Base-by-base conservation (phyloP, 176 grass and related monocot genomes). In the Oryza nivara region DNA sequence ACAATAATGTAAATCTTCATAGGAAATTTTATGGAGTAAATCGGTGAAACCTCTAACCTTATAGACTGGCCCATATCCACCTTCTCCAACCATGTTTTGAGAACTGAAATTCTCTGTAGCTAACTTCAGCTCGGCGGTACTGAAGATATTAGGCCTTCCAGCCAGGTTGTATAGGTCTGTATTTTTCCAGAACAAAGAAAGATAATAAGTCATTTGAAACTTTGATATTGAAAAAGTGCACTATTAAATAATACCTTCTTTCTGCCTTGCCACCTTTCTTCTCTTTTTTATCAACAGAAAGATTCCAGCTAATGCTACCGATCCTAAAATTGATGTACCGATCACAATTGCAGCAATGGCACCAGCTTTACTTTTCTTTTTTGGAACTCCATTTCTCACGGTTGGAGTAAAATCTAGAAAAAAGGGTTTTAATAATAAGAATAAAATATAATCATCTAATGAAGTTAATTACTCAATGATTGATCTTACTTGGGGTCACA, bases 381-480 rank as follows among this genome's bases (percentile, higher is more conserved):
- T 58, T 3, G 80, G 86, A 40, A 72, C 75, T 43, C 82, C 81
- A n/a, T 96, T 92, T 72, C 60, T 52, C 20, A 95, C 92, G 4
- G 86, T 95, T 43, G 95, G 88, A 67, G 19, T 91, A 61, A 97
- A 97, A 52, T 97, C 95, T 97, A 70, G 19, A 69, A 49, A 82
- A 69, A 16, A 28, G 56, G 22, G 20, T 38, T 45, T 77, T 77
- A 67, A 49, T 74, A 64, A 70, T 90, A 63, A 76, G 19, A 71
- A 68, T 3, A 2, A 35, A 36, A 4, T 61, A 22, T 17, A 44
- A 61, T 82, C 10, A 14, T n/a, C 19, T 5, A 6, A 43, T 26
- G 9, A 72, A 12, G 9, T 41, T 40, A 72, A 28, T 52, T 41
- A 35, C 6, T 12, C 48, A 45, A 44, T 20, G 34, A 82, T 85